These are phyloP conservation scores for Sclerotinia minor DNA, from an alignment of 2,329 filamentous ascomycete genomes.

Conservation along the genomic window DNA sequence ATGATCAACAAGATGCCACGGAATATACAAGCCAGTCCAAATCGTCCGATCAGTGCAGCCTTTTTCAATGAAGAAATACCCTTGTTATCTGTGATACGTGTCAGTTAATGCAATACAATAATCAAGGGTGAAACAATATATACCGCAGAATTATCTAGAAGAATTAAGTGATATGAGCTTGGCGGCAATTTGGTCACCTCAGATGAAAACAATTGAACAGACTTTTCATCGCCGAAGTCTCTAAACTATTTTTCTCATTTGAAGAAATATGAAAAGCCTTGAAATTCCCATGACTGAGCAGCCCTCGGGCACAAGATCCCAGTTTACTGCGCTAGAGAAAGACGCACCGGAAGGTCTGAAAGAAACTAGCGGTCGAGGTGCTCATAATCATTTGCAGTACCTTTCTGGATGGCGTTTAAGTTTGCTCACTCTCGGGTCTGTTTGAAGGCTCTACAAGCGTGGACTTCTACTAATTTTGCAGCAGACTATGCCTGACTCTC, in stretches of 20 bases:
- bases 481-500: slow-evolving; percentile 2
- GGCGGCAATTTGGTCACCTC: background rate
- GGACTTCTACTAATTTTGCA: background rate
- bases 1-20: too few relatives aligned
- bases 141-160: background rate
- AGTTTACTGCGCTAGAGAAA: background rate
- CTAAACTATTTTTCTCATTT: background rate
- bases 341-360: background rate
- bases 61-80: background rate
- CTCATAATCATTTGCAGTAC: background rate
- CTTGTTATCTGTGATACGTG: background rate
- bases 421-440: background rate
- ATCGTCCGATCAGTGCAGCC: too few relatives aligned
- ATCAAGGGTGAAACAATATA: background rate
- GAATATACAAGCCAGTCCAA: too few relatives aligned
- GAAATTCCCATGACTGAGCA: background rate
- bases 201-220: background rate
- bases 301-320: background rate
- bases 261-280: background rate
- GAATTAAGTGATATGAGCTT: background rate
- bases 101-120: background rate
- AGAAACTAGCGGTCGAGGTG: background rate
- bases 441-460: background rate
- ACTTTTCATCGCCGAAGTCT: background rate
- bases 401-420: slow-evolving; percentile 15